Conservation (phyloP, 352 stramenopile genomes). For the Globisporangium iwayamae region DNA sequence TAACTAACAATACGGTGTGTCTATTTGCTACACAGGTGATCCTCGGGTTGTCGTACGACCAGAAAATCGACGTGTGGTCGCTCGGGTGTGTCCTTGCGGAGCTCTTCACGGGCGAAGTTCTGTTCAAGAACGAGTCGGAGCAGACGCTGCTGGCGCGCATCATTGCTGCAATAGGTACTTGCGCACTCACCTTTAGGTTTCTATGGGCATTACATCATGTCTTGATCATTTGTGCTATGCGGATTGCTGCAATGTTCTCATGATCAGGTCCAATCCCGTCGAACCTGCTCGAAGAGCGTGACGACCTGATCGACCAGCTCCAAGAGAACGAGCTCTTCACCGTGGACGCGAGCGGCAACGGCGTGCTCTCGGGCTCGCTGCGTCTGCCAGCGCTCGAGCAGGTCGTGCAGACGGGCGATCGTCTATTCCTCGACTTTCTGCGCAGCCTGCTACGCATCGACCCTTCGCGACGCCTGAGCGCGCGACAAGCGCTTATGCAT, state of each 20-base stretch:
- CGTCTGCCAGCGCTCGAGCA: conserved; percentile 47
- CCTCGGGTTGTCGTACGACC: conserved; percentile 90
- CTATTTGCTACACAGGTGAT: conserved; percentile 72
- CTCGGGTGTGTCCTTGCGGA: conserved; percentile 87
- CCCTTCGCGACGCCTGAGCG: conserved; percentile 46
- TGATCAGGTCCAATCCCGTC: conserved; percentile 57
- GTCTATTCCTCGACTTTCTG: conserved; percentile 66
- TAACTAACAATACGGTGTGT: background rate
- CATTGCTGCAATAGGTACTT: conserved; percentile 60
- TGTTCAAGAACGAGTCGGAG: conserved; percentile 87
- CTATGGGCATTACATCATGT: background rate
- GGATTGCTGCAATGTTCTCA: background rate
- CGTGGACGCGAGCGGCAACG: conserved; percentile 44
- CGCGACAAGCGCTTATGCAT: conserved; percentile 49
- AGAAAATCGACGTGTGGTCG: conserved; percentile 89
- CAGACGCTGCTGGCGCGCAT: conserved; percentile 93
- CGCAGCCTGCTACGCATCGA: conserved; percentile 66
- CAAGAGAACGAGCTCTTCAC: conserved; percentile 53
- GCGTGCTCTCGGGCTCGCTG: conserved; percentile 31
- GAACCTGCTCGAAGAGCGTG: conserved; percentile 43
- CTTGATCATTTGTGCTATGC: background rate
- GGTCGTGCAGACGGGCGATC: conserved; percentile 51
- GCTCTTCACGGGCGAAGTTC: conserved; percentile 82
- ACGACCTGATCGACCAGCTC: conserved; percentile 55
- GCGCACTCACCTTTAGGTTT: background rate